Conservation (phyloP, 179 eudicot genomes). For the Amaranthus tricolor region DNA sequence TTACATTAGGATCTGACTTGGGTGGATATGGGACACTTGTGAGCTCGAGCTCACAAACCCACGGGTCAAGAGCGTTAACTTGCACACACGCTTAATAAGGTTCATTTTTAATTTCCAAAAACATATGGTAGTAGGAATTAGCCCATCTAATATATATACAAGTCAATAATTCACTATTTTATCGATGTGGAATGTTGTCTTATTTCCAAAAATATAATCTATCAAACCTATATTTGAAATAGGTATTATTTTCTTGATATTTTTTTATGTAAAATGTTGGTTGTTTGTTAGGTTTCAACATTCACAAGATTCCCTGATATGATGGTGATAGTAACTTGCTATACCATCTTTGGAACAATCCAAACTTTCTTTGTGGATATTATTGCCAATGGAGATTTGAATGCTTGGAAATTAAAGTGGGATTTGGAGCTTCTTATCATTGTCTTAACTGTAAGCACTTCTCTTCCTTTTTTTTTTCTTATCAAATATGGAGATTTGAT, state of each 20-base stretch:
- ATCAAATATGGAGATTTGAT: neutral
- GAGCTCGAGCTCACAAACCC: too few species aligned
- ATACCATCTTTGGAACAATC: conserved; percentile 38
- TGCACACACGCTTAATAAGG: too few species aligned
- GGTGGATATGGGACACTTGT: too few species aligned
- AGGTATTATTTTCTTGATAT: neutral
- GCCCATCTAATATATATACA: too few species aligned
- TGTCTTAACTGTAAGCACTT: conserved; percentile 32
- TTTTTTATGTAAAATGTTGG: neutral
- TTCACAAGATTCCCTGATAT: conserved; percentile 36
- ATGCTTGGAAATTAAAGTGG: conserved; percentile 38
- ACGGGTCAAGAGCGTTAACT: too few species aligned
- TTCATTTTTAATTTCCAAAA: too few species aligned
- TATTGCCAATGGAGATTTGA: conserved; percentile 38
- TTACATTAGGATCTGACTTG: too few species aligned
- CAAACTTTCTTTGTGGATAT: conserved; percentile 42
- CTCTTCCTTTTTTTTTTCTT: neutral
- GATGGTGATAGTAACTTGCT: conserved; percentile 50
- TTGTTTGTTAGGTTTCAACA: conserved; percentile 29
- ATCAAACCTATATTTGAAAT: neutral
- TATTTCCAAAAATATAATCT: too few species aligned
- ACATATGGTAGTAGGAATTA: too few species aligned
- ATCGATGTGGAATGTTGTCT: too few species aligned
- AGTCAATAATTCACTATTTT: too few species aligned
- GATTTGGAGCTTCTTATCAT: conserved; percentile 47